Conservation (phyloP, 1,139 yeast genomes). For the Kodamaea suecica region DNA sequence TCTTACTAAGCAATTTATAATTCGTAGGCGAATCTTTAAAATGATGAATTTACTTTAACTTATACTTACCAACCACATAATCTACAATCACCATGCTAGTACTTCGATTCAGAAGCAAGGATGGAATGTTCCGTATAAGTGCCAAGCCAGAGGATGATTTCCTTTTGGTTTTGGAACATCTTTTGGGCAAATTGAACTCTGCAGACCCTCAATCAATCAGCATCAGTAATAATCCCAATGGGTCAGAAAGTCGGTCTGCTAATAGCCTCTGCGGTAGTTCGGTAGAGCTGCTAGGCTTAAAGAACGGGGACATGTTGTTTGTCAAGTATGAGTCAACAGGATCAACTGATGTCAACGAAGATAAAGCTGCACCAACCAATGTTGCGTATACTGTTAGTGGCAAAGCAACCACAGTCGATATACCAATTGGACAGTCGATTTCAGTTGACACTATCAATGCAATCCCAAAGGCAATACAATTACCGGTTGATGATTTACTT, state of each 20-base stretch:
- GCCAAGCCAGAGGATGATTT: conserved; percentile 52
- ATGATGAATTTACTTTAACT: background rate
- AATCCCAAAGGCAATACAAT: conserved; percentile 11
- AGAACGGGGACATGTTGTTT: conserved; percentile 83
- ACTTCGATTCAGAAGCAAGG: conserved; percentile 76
- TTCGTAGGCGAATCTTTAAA: background rate
- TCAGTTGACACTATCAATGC: conserved; percentile 2
- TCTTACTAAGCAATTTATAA: too few relatives aligned
- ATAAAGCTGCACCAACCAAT: conserved; percentile 1
- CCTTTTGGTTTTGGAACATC: conserved; percentile 43
- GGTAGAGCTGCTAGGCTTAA: conserved; percentile 51
- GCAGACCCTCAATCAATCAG: conserved; percentile 32
- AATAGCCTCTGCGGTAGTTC: conserved; percentile 43
- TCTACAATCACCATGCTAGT: conserved; percentile 14
- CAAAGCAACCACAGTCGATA: conserved; percentile 7
- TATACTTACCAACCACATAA: background rate
- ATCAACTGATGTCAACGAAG: conserved; percentile 10
- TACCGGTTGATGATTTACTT: conserved; percentile 64
- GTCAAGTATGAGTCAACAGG: conserved; percentile 42
- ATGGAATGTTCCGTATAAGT: conserved; percentile 73
- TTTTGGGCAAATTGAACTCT: conserved; percentile 33
- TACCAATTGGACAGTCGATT: background rate
- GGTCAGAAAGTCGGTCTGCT: conserved; percentile 45
- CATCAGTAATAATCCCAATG: conserved; percentile 46
- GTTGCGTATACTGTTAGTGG: conserved; percentile 7